Percentiles rank a stretch among this genome's conserved stretches.
phyloP scores from a whole-genome alignment of 176 grass and related monocot genomes.

The Canna indica region DNA sequence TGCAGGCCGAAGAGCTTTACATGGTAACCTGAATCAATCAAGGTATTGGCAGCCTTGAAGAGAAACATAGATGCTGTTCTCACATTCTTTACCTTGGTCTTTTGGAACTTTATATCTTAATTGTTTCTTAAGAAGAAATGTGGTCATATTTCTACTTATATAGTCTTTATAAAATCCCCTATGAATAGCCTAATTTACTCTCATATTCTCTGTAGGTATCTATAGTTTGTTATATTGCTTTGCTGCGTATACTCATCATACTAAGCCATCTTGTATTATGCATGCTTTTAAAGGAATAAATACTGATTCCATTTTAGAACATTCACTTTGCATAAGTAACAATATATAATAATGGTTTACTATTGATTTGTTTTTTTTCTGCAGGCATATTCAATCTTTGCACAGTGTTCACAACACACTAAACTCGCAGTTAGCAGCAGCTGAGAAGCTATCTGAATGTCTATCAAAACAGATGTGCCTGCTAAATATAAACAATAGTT shows the following conservation, averaged over 20 bases:
- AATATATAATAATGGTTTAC: slow-evolving; percentile 6
- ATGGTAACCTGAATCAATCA: slow-evolving; percentile 33
- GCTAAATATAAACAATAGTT: slow-evolving; percentile 60
- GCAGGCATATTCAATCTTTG: slow-evolving; percentile 62
- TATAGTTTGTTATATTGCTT: background rate
- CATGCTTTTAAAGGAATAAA: background rate
- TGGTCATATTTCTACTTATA: background rate
- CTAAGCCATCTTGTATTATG: background rate
- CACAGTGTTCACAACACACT: slow-evolving; percentile 76
- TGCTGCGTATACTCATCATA: background rate
- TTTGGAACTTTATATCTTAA: background rate
- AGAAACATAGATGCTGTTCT: slow-evolving; percentile 2
- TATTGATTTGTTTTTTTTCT: slow-evolving; percentile 27
- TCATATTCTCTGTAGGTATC: background rate
- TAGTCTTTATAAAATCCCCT: too few species aligned
- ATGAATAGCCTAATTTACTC: background rate
- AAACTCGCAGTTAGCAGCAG: slow-evolving; percentile 82
- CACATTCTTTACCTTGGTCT: background rate
- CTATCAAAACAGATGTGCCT: slow-evolving; percentile 71
- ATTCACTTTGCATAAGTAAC: background rate
- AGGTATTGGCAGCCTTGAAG: slow-evolving; percentile 35
- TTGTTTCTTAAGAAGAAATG: background rate
- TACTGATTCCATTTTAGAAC: background rate
- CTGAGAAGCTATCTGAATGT: slow-evolving; percentile 80
- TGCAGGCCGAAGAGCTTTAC: slow-evolving; percentile 45